phyloP scores from a whole-genome alignment of 495 filamentous ascomycete species.

The Jackrogersella multiformis region DNA sequence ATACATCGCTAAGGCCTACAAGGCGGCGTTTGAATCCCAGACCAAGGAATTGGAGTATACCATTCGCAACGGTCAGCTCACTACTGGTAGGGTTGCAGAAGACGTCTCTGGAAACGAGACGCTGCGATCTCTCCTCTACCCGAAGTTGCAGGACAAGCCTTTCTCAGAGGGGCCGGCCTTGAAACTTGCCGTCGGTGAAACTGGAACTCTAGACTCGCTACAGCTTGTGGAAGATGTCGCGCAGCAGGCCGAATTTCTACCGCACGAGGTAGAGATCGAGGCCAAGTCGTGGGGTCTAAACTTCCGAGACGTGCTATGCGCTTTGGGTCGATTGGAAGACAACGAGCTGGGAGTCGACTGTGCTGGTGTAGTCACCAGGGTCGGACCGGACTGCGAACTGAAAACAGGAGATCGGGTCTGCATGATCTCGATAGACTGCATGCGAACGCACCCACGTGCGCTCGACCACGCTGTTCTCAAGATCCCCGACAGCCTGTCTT shows the following conservation, averaged over 20 bases:
- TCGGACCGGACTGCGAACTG: constrained; percentile 36
- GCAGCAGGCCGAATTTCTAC: constrained; percentile 15
- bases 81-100: constrained; percentile 36
- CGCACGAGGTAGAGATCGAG: constrained; percentile 44
- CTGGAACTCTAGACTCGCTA: constrained; percentile 39
- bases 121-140: constrained; percentile 31
- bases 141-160: constrained; percentile 33
- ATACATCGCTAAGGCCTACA: constrained; percentile 34
- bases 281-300: constrained; percentile 35
- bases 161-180: constrained; percentile 38
- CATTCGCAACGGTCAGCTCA: constrained; percentile 41
- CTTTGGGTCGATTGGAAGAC: constrained; percentile 34
- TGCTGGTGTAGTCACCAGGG: constrained; percentile 48
- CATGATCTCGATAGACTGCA: constrained; percentile 47
- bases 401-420: constrained; percentile 58
- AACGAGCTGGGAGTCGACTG: constrained; percentile 42
- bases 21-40: constrained; percentile 33
- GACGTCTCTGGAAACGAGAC: constrained; percentile 32
- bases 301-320: constrained; percentile 39
- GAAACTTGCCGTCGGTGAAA: constrained; percentile 35
- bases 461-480: constrained; percentile 43
- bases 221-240: constrained; percentile 42
- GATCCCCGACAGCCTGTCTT: constrained; percentile 45
- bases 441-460: constrained; percentile 49
- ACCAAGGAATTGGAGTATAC: constrained; percentile 44